Percentiles rank a stretch among this genome's conserved stretches.
phyloP scores from a whole-genome alignment of 495 filamentous ascomycete species.

The Astrothelium macrocarpum region DNA sequence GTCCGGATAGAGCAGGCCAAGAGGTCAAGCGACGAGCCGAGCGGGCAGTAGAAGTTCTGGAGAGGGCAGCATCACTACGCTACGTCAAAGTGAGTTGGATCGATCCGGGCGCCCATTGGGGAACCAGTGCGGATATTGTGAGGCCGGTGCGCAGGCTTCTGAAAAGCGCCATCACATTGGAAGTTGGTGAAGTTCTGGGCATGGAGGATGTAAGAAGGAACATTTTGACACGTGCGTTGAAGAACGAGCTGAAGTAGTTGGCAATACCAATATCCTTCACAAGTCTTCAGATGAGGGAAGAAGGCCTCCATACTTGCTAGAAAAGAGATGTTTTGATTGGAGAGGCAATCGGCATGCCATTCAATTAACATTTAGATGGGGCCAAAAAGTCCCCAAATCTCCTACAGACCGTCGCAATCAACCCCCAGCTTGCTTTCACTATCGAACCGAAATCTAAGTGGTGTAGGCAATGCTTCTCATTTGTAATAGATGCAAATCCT shows the following conservation, averaged over 20 bases:
- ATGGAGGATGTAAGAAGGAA: slow-evolving; percentile 13
- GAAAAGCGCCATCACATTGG: slow-evolving; percentile 6
- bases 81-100: slow-evolving; percentile 19
- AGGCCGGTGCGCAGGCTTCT: slow-evolving; percentile 10
- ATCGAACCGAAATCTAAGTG: too few relatives aligned
- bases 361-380: too few relatives aligned
- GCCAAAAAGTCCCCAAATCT: too few relatives aligned
- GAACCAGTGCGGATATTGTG: slow-evolving; percentile 12
- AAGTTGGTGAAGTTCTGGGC: slow-evolving; percentile 17
- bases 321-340: background rate
- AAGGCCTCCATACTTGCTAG: too few relatives aligned
- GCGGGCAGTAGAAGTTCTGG: slow-evolving; percentile 15
- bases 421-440: too few relatives aligned
- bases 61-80: slow-evolving; percentile 6
- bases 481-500: too few relatives aligned
- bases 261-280: background rate
- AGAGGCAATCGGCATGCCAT: too few relatives aligned
- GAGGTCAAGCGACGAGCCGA: slow-evolving; percentile 10
- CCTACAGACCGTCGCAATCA: too few relatives aligned
- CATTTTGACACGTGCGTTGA: slow-evolving; percentile 13
- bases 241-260: slow-evolving; percentile 10
- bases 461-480: too few relatives aligned
- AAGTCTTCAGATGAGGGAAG: background rate
- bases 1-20: slow-evolving; percentile 12
- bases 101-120: slow-evolving; percentile 14